Base-by-base conservation (phyloP, 352 stramenopile species). In the Phytopythium mirpurense region DNA sequence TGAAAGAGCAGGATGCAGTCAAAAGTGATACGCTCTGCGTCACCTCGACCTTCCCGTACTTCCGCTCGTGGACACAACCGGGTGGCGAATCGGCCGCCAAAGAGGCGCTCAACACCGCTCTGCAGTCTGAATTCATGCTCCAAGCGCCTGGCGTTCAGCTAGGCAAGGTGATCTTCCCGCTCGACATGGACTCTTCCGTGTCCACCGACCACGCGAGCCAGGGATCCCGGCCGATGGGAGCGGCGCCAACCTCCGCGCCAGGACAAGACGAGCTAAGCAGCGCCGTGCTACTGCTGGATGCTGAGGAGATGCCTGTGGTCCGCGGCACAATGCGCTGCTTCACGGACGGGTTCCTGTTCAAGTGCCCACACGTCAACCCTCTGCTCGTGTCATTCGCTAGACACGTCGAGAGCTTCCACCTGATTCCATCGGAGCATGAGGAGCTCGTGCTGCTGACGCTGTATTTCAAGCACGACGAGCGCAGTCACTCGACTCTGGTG, bases 61-160 rank as follows among this genome's bases (percentile, higher is more conserved):
- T 90, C 42, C 72, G 73, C 3, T 82, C 78, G 14, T 91, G 81
- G 81, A 58, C 81, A 43, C 68, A 84, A 40, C 31, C 44, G 2
- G 74, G 77, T 0, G 43, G 64, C 9, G 78, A 91, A 56, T 67
- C 68, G 5, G 62, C 78, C 5, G 68, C 65, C 42, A 71, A 78
- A 31, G 59, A 63, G 3, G 56, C 65, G 9, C 41, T 85, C 11
- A 60, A 83, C 16, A 48, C 57, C 3, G 67, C 65, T 2, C 59
- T 91, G 4, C 67, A 73, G 42, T 91, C 81, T 0, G 74, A 86
- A 11, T 88, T 87, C 42, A 90, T 89, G 63, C 57, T 88, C 0
- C 64, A 83, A 34, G 82, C 66, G 37, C 57, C 64, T 5, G 72
- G 66, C 16, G 56, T 89, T 16, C 57, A 69, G 10, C 56, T 89